phyloP scores from a whole-genome alignment of 805 yeast species.

The Isabelozyma pseudorhagii region DNA sequence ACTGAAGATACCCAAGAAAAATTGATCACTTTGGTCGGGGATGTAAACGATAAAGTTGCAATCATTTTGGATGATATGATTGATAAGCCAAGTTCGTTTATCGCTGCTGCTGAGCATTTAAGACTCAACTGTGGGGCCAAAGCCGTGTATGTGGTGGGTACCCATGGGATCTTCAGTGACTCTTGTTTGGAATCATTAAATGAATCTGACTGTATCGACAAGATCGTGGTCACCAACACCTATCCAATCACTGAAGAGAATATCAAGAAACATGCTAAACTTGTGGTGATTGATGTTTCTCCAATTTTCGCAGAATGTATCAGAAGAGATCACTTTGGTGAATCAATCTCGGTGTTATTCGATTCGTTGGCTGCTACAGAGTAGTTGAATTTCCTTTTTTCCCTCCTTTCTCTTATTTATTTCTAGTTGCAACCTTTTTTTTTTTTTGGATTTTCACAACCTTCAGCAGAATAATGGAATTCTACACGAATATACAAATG shows the following conservation, averaged over 20 bases:
- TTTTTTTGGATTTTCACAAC: neutral
- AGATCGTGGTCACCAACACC: conserved; percentile 92
- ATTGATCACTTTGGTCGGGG: conserved; percentile 93
- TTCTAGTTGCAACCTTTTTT: neutral
- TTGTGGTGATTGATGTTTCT: conserved; percentile 87
- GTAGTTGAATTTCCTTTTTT: conserved; percentile 9
- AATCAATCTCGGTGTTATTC: conserved; percentile 87
- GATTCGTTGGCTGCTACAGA: conserved; percentile 72
- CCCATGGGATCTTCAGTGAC: conserved; percentile 93
- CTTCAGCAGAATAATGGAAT: neutral
- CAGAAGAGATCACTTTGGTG: conserved; percentile 98
- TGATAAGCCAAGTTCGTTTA: conserved; percentile 89
- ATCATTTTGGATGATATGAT: conserved; percentile 96
- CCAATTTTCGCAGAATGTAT: conserved; percentile 97
- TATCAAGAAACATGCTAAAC: conserved; percentile 57
- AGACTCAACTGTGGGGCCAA: conserved; percentile 95
- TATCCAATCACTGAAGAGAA: conserved; percentile 78
- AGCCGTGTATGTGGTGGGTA: conserved; percentile 84
- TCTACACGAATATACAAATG: neutral
- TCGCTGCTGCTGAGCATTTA: conserved; percentile 98
- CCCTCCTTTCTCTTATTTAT: neutral
- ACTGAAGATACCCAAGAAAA: conserved; percentile 65
- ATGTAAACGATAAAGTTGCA: conserved; percentile 88
- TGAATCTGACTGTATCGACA: conserved; percentile 78
- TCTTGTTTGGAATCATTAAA: conserved; percentile 79